Conservation (phyloP, 2,329 filamentous ascomycete genomes). For the Aureobasidium sp. region DNA sequence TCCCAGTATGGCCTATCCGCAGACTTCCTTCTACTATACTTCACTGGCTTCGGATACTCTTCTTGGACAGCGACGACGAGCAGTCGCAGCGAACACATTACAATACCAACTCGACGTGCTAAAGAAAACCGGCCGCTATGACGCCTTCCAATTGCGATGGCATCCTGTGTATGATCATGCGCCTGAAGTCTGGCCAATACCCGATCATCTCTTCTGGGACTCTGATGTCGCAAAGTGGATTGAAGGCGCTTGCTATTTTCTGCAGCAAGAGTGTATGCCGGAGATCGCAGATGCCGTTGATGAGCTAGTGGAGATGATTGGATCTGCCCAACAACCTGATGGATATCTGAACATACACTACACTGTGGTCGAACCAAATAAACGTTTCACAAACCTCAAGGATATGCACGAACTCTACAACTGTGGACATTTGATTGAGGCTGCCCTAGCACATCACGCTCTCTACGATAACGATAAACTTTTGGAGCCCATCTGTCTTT, state of each 20-base stretch:
- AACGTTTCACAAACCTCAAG: slow-evolving; percentile 64
- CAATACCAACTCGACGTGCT: slow-evolving; percentile 60
- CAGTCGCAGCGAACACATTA: slow-evolving; percentile 51
- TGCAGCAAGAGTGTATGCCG: slow-evolving; percentile 46
- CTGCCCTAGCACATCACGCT: slow-evolving; percentile 61
- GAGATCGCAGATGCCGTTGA: slow-evolving; percentile 57
- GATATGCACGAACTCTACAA: slow-evolving; percentile 73
- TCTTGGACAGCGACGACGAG: slow-evolving; percentile 43
- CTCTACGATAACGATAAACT: slow-evolving; percentile 59
- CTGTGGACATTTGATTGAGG: slow-evolving; percentile 68
- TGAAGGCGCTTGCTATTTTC: slow-evolving; percentile 67
- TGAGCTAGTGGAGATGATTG: slow-evolving; percentile 66
- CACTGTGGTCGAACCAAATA: slow-evolving; percentile 62
- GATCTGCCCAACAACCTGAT: slow-evolving; percentile 62
- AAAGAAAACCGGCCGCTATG: slow-evolving; percentile 56
- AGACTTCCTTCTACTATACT: slow-evolving; percentile 43
- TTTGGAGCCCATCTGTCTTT: slow-evolving; percentile 59
- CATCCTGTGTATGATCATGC: slow-evolving; percentile 58
- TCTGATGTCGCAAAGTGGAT: slow-evolving; percentile 67
- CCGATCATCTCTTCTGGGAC: slow-evolving; percentile 63
- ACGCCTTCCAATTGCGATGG: slow-evolving; percentile 66
- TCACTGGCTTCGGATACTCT: slow-evolving; percentile 37
- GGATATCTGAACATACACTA: slow-evolving; percentile 72
- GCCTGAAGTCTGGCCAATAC: slow-evolving; percentile 60
- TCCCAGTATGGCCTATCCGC: slow-evolving; percentile 45